A percentile compares a stretch with the other conserved stretches of the same genome.
Conservation (phyloP, 257 asterid species). For the Solanum appendiculatum region DNA sequence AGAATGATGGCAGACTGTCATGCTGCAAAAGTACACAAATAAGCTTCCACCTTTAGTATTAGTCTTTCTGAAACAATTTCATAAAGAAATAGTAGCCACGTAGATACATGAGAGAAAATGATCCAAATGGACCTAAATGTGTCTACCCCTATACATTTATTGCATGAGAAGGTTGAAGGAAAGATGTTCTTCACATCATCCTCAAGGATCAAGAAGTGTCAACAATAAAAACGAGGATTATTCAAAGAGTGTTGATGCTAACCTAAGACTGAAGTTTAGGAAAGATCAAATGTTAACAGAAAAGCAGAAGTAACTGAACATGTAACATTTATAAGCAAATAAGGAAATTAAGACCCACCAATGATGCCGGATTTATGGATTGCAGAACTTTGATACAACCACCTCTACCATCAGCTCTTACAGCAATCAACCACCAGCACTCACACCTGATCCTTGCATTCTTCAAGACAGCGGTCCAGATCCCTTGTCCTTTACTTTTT, state of each 20-base stretch:
- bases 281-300: not conserved
- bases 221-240: not conserved
- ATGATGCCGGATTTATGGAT: conserved; percentile 40
- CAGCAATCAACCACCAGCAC: conserved; percentile 54
- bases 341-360: conserved; percentile 27
- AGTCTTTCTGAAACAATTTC: not conserved
- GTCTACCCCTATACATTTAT: too few species aligned
- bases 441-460: conserved; percentile 24
- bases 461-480: conserved; percentile 1
- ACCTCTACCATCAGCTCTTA: conserved; percentile 95
- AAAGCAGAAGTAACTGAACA: not conserved
- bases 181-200: not conserved
- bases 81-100: not conserved
- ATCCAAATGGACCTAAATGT: not conserved
- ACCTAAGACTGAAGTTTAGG: not conserved
- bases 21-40: conserved; percentile 2
- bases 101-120: not conserved
- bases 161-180: not conserved
- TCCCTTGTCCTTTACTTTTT: conserved; percentile 35
- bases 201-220: not conserved
- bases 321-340: not conserved
- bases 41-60: not conserved
- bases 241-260: not conserved
- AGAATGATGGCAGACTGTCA: conserved; percentile 29
- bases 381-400: conserved; percentile 63